These are phyloP conservation scores for Peronosclerospora sorghi DNA, from an alignment of 352 stramenopile genomes.

Conservation along the genomic window DNA sequence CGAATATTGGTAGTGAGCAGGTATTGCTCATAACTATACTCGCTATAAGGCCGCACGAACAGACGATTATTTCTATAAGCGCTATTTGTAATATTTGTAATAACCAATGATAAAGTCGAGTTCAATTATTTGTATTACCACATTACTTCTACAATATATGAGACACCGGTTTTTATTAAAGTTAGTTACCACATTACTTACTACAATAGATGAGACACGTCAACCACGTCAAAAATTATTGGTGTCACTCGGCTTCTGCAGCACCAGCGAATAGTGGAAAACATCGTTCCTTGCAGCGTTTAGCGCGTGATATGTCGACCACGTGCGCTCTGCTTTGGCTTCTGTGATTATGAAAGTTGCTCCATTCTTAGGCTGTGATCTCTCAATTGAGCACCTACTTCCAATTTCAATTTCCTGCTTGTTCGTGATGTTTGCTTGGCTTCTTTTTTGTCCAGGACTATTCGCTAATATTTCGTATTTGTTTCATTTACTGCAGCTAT, in stretches of 20 bases:
- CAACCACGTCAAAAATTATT: slow-evolving; percentile 86
- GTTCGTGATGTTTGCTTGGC: slow-evolving; percentile 24
- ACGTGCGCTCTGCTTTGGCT: slow-evolving; percentile 93
- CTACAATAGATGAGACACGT: no score
- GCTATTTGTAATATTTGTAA: no score
- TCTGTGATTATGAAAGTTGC: slow-evolving; percentile 93
- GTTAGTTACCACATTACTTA: no score
- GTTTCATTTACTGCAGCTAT: slow-evolving; percentile 38
- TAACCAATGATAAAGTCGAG: no score
- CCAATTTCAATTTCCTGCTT: slow-evolving; percentile 91
- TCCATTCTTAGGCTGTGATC: slow-evolving; percentile 85
- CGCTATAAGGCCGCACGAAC: no score
- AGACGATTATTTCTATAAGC: no score
- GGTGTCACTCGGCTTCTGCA: slow-evolving; percentile 44
- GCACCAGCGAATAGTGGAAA: slow-evolving; percentile 56
- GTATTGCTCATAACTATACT: no score
- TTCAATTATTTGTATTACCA: no score
- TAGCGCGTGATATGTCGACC: slow-evolving; percentile 94
- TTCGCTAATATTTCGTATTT: not conserved
- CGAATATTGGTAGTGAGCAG: no score
- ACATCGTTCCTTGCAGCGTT: slow-evolving; percentile 78
- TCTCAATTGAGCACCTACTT: slow-evolving; percentile 91
- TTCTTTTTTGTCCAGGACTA: not conserved
- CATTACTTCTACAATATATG: no score
- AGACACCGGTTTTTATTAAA: no score